Base-by-base conservation (phyloP, 768 basidiomycete species). In the Leucocoprinus sp. region DNA sequence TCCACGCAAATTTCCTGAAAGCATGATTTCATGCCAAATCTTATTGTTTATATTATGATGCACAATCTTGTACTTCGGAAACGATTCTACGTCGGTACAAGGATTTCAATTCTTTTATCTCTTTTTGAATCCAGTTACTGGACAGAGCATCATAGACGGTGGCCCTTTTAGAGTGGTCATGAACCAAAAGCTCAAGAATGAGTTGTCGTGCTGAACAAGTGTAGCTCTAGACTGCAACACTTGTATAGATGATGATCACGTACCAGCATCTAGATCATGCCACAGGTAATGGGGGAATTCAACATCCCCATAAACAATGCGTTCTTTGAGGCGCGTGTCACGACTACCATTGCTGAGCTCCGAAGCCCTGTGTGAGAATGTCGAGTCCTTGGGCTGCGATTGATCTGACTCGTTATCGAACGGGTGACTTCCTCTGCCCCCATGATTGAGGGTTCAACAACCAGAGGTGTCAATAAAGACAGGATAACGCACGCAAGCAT, bases 1-100 rank as follows among this genome's bases (percentile, higher is more conserved):
- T 84, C 70, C 93, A 97, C 52, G 89, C 91, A 19, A 83, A 86
- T 58, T 84, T 84, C 64, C 69, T 97, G 52, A 90, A 89, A 57
- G 82, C 82, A 15, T 87, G 54, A n/a, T n/a, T n/a, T n/a, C n/a
- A n/a, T n/a, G n/a, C n/a, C n/a, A n/a, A 64, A 37, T 17, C 27
- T 15, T 6, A 31, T 31, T 31, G 14, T 15, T 15, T 28, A 31
- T 26, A 36, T 21, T 8, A 34, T 42, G 29, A 36, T 28, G 17
- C 37, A 15, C 23, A 26, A 37, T 27, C 31, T 17, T 38, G 39
- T 43, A 45, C 42, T 46, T 45, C 43, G 45, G 52, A 47, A 35
- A 42, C 52, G 50, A 84, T 70, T 42, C 82, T 74, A 40, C 71
- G 69, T 46, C 65, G 66, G 62, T 86, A 89, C 15, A 80, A 71